Percentiles rank a stretch among this genome's conserved stretches.
phyloP scores from a whole-genome alignment of 345 rosid species.

The Populus alba region DNA sequence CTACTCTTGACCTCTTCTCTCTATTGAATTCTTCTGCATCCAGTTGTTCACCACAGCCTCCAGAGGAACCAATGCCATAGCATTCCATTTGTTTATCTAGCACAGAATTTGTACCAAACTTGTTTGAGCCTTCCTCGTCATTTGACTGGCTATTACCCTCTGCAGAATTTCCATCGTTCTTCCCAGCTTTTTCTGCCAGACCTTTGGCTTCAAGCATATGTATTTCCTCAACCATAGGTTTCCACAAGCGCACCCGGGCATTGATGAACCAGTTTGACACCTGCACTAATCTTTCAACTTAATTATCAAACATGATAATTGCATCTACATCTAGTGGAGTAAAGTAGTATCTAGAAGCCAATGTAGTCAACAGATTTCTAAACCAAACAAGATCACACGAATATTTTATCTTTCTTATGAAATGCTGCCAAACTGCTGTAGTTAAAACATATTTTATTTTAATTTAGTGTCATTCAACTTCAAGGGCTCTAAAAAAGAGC shows the following conservation, averaged over 20 bases:
- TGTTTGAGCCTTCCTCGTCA: slow-evolving; percentile 23
- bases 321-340: neutral
- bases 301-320: neutral
- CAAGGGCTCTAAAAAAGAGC: neutral
- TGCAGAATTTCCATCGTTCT: slow-evolving; percentile 14
- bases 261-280: slow-evolving; percentile 72
- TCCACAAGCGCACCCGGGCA: slow-evolving; percentile 65
- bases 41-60: slow-evolving; percentile 18
- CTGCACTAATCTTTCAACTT: slow-evolving; percentile 21
- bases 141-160: slow-evolving; percentile 26
- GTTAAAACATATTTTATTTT: no score
- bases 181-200: slow-evolving; percentile 24
- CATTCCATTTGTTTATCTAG: slow-evolving; percentile 25
- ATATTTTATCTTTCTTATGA: neutral
- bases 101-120: slow-evolving; percentile 13
- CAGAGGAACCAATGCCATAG: slow-evolving; percentile 16
- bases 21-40: slow-evolving; percentile 32
- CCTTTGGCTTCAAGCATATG: slow-evolving; percentile 56
- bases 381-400: neutral
- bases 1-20: slow-evolving; percentile 42
- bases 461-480: no score
- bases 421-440: no score
- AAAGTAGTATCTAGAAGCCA: neutral
- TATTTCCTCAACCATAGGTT: slow-evolving; percentile 70
- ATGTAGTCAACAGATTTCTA: neutral